These are phyloP conservation scores for Linanthus parryae DNA, from an alignment of 148 eudicot species.

Conservation along the genomic window DNA sequence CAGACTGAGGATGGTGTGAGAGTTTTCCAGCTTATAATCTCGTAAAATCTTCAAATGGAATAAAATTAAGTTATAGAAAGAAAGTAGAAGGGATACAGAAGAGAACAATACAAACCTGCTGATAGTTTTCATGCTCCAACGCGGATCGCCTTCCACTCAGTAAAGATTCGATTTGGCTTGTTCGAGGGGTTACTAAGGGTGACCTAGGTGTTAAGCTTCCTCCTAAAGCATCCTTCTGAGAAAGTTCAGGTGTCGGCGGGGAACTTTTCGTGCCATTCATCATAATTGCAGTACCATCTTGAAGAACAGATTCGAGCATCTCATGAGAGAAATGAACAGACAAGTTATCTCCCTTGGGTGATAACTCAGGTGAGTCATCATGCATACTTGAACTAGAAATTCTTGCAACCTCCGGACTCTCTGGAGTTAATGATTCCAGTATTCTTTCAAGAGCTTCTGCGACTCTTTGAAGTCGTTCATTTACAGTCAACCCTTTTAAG, in stretches of 20 bases:
- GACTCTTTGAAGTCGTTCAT: conserved; percentile 89
- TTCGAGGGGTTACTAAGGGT: conserved; percentile 79
- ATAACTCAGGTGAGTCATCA: conserved; percentile 45
- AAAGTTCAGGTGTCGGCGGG: conserved; percentile 25
- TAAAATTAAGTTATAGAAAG: too few relatives aligned
- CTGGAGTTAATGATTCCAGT: conserved; percentile 75
- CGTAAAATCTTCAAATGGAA: too few relatives aligned
- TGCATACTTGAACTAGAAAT: conserved; percentile 38
- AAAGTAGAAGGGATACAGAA: too few relatives aligned
- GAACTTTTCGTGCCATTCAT: conserved; percentile 35
- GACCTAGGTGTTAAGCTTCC: conserved; percentile 89
- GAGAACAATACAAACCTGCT: conserved; percentile 77
- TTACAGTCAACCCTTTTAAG: conserved; percentile 73
- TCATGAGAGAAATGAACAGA: conserved; percentile 42
- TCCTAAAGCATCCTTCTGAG: conserved; percentile 49
- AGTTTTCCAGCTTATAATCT: too few relatives aligned
- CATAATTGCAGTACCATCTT: conserved; percentile 36
- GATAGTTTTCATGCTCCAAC: conserved; percentile 76
- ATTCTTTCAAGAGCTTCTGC: conserved; percentile 88
- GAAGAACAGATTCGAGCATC: conserved; percentile 48
- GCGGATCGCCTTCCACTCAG: conserved; percentile 61
- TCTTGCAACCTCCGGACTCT: conserved; percentile 41
- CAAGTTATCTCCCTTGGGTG: conserved; percentile 38
- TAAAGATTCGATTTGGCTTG: conserved; percentile 70
- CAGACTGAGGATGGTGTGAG: too few relatives aligned